Evolutionary conservation across 2,329 filamentous ascomycete genomes (phyloP), one percentile per base, ranked within the genome.

Genomic region (Fusarium sacchari): DNA sequence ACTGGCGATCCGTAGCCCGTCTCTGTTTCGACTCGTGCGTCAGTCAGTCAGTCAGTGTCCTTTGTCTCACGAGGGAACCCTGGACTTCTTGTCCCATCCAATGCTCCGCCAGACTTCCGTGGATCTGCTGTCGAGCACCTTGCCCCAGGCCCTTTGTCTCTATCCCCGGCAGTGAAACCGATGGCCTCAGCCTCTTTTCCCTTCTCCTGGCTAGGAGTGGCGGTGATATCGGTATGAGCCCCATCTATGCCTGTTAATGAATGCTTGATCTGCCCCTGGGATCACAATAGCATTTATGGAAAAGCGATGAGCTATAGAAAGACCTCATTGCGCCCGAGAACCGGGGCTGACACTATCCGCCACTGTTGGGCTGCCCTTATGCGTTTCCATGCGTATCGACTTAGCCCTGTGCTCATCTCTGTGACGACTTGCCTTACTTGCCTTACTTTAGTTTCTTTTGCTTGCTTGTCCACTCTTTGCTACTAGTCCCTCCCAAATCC

Each of bases 281-380:
- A 61, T 71, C 58, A 62, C 32, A 44, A 58, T 64, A 28, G 26
- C 28, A 62, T 52, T 32, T 32, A 50, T 50, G 17, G 40, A 53
- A 52, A 46, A 50, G 50, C 37, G 28, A 64, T 68, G 60, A 72
- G 67, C 71, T 73, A 74, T 73, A 68, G 66, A 74, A 74, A 74
- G 67, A 60, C 42, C 72, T 73, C 62, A 52, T 59, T 61, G 58
- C 46, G 61, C 71, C 67, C 67, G 39, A 67, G 50, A 64, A 58
- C 63, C 43, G 69, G 69, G 69, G 57, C 69, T 69, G 56, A 60
- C 50, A 68, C 28, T 72, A 61, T 57, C 59, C 69, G 50, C 60
- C 59, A 72, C 59, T 52, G 40, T 52, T 43, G 50, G 67, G 63
- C 63, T 74, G 72, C 63, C 64, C 59, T 74, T 46, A 57, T 71